Evolutionary conservation across 805 yeast species (phyloP).

Genomic region (Wickerhamiella nectarea): DNA sequence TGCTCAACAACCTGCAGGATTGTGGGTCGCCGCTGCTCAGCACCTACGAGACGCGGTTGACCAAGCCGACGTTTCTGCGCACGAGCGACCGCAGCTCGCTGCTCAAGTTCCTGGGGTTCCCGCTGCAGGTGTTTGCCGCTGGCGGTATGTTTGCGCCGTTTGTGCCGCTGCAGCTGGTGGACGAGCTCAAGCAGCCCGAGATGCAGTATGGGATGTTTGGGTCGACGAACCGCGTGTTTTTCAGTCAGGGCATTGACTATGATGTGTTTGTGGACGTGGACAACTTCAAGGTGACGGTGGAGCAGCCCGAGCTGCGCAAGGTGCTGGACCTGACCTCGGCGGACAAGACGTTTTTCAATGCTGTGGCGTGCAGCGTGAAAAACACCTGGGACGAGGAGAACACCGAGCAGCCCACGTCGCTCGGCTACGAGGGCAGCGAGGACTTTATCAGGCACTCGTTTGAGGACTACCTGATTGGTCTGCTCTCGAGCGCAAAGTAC

Average conservation of each 20-base stretch:
- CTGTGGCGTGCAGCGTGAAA: conserved; percentile 38
- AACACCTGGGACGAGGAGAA: conserved; percentile 31
- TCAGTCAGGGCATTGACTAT: conserved; percentile 49
- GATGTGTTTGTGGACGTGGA: conserved; percentile 68
- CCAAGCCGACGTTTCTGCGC: conserved; percentile 51
- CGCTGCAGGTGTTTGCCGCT: conserved; percentile 69
- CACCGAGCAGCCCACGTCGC: conserved; percentile 30
- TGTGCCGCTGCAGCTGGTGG: conserved; percentile 83
- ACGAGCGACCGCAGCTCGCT: conserved; percentile 69
- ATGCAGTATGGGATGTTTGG: conserved; percentile 66
- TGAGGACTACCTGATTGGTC: conserved; percentile 75
- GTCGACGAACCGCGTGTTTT: conserved; percentile 69
- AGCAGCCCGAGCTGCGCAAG: conserved; percentile 31
- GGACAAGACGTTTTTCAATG: conserved; percentile 67
- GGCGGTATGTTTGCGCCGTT: conserved; percentile 89
- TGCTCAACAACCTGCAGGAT: conserved; percentile 56
- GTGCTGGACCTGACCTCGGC: conserved; percentile 36
- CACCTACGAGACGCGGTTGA: conserved; percentile 37
- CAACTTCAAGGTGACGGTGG: conserved; percentile 26
- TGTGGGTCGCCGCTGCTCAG: conserved; percentile 66
- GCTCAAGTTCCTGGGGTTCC: conserved; percentile 71
- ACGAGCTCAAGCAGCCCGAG: conserved; percentile 44
- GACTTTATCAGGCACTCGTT: conserved; percentile 78
- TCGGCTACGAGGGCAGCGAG: conserved; percentile 58
- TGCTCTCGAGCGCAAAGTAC: conserved; percentile 60